Conservation (phyloP, 345 rosid genomes). For the Syzygium grande region DNA sequence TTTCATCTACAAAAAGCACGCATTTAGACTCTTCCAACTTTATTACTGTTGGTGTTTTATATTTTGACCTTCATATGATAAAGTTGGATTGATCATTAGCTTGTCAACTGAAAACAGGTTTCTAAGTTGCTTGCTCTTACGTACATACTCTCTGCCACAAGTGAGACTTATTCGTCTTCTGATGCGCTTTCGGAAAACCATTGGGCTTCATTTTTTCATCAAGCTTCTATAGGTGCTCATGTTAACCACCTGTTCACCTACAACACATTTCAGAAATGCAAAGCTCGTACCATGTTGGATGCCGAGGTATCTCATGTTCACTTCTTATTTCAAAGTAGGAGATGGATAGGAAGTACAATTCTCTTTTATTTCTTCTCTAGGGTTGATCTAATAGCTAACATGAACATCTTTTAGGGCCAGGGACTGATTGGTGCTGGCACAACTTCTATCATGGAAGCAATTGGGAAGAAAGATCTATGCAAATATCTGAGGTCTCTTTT, state of each 20-base stretch:
- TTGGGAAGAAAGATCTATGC: not conserved
- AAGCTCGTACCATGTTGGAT: not conserved
- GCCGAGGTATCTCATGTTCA: not conserved
- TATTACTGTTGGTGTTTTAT: not conserved
- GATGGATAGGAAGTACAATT: not conserved
- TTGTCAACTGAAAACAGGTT: constrained; percentile 35
- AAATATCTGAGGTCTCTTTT: not conserved
- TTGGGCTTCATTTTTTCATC: constrained; percentile 95
- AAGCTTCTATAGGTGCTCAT: constrained; percentile 85
- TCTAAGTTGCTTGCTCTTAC: constrained; percentile 65
- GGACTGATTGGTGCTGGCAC: not conserved
- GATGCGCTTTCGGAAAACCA: constrained; percentile 61
- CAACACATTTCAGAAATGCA: constrained; percentile 20
- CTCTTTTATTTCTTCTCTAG: not conserved
- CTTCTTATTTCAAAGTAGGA: not conserved
- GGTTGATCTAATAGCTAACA: not conserved
- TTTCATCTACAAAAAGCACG: not conserved
- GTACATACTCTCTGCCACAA: constrained; percentile 53
- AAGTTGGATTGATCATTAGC: not conserved
- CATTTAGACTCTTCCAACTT: not conserved
- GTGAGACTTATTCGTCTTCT: constrained; percentile 23
- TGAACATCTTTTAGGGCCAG: not conserved
- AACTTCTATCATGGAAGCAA: constrained; percentile 1
- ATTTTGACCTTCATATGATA: not conserved
- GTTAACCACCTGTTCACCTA: constrained; percentile 52